Evolutionary conservation across 1,284 basidiomycete genomes (phyloP), one percentile per base, ranked within the genome.

Genomic region (Ganoderma resinaceum): DNA sequence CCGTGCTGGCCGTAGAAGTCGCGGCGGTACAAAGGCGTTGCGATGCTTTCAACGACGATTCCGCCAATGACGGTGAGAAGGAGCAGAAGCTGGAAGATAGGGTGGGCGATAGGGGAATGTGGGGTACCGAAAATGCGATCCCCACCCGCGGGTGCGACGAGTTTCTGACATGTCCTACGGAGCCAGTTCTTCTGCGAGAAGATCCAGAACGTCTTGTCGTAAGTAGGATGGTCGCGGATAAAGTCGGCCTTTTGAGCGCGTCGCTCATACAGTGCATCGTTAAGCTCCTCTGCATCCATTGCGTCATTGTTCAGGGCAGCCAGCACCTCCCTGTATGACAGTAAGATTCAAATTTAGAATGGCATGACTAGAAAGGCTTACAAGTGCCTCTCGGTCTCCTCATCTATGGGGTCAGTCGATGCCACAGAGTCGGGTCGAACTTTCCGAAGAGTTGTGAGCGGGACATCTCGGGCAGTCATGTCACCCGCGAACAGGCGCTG

Each of bases 201-300:
- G 11, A 98, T 73, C 91, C 95, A 98, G 74, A 98, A 92, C 0
- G 94, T 90, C 76, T 91, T 93, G 81, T 99, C 97, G 76, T 94
- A 99, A 0, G 91, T 89, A 0, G 97, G 96, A 81, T 99, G 93
- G 58, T 92, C 88, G 2, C 89, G 89, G 73, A 99, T 98, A 78
- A 98, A 95, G 72, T 95, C 93, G 0, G 94, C 92, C 76, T 93
- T 93, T 76, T 89, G 89, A 16, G 94, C 94, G n/a, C 91, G 87
- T 11, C 88, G 87, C 78, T 98, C 94, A 66, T 91, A 87, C 49
- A 87, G 71, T 11, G 85, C 86, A 72, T 96, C 92, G 73, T 85
- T 83, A 29, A 86, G 75, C 46, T 89, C 87, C 71, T 89, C 86
- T 5, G 82, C 79, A 11, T 80, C 78, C 11, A 82, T 79, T 0